Evolutionary conservation across 805 yeast genomes (phyloP).

Genomic region (Ogataea pini): DNA sequence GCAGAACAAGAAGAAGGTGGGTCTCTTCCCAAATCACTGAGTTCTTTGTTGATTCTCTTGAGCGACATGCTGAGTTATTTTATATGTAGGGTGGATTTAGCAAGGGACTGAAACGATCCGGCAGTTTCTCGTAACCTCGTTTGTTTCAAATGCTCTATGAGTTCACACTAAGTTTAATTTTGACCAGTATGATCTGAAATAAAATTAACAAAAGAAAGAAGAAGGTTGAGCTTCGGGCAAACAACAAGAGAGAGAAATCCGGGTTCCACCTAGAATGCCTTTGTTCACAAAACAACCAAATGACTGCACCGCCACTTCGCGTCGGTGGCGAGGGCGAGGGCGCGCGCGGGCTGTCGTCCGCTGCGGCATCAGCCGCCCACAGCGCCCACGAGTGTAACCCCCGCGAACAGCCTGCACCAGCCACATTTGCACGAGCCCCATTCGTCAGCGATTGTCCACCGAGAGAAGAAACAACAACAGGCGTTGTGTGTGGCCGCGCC

Average conservation of each 20-base stretch:
- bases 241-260: constrained; percentile 6
- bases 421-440: too few relatives aligned
- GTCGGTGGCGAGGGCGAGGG: background rate
- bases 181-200: background rate
- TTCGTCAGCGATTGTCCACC: too few relatives aligned
- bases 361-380: too few relatives aligned
- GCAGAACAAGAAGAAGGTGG: constrained; percentile 99
- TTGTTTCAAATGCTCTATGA: constrained; percentile 1
- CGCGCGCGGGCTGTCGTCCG: too few relatives aligned
- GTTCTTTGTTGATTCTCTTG: constrained; percentile 95
- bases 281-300: constrained; percentile 1
- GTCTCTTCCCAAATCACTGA: constrained; percentile 95
- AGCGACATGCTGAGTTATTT: constrained; percentile 60
- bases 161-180: constrained; percentile 1
- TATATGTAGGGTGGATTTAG: background rate
- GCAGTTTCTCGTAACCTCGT: constrained; percentile 4
- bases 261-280: constrained; percentile 5
- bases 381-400: background rate
- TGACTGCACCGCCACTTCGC: constrained; percentile 6
- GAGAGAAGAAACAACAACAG: too few relatives aligned
- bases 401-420: background rate
- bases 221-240: constrained; percentile 4
- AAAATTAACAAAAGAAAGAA: constrained; percentile 6
- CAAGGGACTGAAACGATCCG: constrained; percentile 3
- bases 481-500: too few relatives aligned